Conservation (phyloP, 2,329 filamentous ascomycete species). For the Cladophialophora carrionii region DNA sequence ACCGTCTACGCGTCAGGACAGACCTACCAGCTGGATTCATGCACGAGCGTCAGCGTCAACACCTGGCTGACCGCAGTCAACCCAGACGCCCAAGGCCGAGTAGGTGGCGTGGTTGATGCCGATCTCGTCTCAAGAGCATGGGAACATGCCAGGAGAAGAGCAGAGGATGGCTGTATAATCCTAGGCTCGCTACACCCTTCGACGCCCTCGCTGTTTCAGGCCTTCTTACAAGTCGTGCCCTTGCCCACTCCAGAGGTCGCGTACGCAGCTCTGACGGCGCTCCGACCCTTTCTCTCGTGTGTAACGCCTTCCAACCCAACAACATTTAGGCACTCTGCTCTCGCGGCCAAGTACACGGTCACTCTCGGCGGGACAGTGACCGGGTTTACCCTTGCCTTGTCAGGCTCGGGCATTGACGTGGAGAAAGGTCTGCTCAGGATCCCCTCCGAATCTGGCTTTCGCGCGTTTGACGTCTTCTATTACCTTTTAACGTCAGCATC, state of each 20-base stretch:
- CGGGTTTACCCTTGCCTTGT: constrained; percentile 74
- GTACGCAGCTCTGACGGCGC: constrained; percentile 75
- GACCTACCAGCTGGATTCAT: constrained; percentile 84
- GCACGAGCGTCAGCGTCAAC: constrained; percentile 90
- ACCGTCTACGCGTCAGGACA: constrained; percentile 80
- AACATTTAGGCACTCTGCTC: constrained; percentile 74
- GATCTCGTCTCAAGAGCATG: constrained; percentile 80
- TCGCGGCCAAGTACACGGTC: constrained; percentile 80
- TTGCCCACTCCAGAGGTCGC: constrained; percentile 74
- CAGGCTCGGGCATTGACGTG: constrained; percentile 86
- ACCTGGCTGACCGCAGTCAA: constrained; percentile 87
- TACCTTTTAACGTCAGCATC: constrained; percentile 92
- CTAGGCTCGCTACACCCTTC: constrained; percentile 87
- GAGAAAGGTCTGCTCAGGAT: constrained; percentile 77
- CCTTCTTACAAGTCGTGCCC: constrained; percentile 80
- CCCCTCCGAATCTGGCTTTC: constrained; percentile 76
- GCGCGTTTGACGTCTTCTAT: constrained; percentile 97
- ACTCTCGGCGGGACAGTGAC: constrained; percentile 79
- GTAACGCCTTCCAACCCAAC: constrained; percentile 91
- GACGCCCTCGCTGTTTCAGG: constrained; percentile 78
- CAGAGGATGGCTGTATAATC: constrained; percentile 92
- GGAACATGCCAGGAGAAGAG: constrained; percentile 93
- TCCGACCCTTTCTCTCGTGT: constrained; percentile 83
- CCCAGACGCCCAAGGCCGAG: constrained; percentile 67
- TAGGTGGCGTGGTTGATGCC: constrained; percentile 78